Base-by-base conservation (phyloP, 73 alveolate species). In the Urostyla sp. region DNA sequence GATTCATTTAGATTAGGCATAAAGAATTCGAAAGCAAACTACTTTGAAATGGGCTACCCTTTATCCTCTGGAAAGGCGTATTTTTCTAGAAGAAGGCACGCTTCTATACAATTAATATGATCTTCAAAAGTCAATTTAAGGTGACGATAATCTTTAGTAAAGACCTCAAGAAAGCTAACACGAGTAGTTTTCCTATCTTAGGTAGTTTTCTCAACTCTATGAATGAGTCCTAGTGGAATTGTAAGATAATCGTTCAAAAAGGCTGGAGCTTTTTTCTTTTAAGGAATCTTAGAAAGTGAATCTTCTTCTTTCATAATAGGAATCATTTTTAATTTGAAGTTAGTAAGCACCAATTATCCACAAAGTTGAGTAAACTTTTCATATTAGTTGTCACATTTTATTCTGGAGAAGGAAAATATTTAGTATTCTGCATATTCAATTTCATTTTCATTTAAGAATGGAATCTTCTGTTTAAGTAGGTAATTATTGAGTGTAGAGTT, bases 171-270 rank as follows among this genome's bases (percentile, higher is more conserved):
- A 28, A 63, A 63, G 24, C 44, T 63, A 6, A 32, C 27, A 26
- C 44, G 37, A 23, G 61, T 63, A 1, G 79, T 63, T 32, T 63
- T 63, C 60, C 44, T 63, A 63, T 63, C 79, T 7, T 43, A 43
- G 16, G 24, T 63, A n/a, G 79, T 63, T 40, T 63, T 63, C 20
- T 63, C 79, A 13, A 63, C 44, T 63, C 44, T 63, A 40, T 63
- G 37, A 26, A 63, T 63, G 43, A 57, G 44, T 5, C 61, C 44
- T 10, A 63, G 31, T 5, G 79, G 54, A 3, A 63, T 63, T 11
- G 37, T 63, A 3, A 63, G 45, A 63, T 63, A 63, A 16, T 34
- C 5, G 2, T 63, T 50, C 8, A 63, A 21, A 32, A 63, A 63
- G 7, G 32, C 13, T 37, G 79, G 79, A 20, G 44, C 21, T 46